phyloP scores from a whole-genome alignment of 768 basidiomycete genomes.

The Coprinopsis strossmayeri region DNA sequence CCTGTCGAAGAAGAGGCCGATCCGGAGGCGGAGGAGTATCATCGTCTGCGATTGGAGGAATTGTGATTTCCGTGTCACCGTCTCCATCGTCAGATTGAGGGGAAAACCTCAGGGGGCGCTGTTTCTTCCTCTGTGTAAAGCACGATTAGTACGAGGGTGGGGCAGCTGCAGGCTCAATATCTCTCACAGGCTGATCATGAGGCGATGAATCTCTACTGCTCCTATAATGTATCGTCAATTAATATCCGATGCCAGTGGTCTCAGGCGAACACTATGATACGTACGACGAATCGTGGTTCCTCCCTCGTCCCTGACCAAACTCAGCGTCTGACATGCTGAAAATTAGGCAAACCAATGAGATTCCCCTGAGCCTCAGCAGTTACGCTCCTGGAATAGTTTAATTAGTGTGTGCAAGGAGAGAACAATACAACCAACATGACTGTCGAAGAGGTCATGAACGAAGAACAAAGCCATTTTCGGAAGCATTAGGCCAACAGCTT shows the following conservation, averaged over 20 bases:
- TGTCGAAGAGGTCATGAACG: no score
- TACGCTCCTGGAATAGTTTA: not conserved
- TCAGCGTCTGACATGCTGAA: not conserved
- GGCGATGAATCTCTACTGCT: constrained; percentile 57
- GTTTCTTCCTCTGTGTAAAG: constrained; percentile 30
- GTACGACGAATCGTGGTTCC: constrained; percentile 33
- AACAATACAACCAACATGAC: no score
- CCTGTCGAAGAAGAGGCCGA: constrained; percentile 50
- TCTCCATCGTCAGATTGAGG: constrained; percentile 52
- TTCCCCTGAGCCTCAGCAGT: not conserved
- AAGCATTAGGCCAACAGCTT: not conserved
- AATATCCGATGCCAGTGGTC: no score
- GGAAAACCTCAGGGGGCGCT: constrained; percentile 41
- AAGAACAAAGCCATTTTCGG: no score
- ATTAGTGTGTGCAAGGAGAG: not conserved
- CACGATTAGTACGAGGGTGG: no score
- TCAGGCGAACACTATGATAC: constrained; percentile 12
- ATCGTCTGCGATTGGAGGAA: constrained; percentile 33
- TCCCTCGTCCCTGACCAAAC: constrained; percentile 22
- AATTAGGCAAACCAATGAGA: no score
- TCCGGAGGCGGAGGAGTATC: constrained; percentile 42
- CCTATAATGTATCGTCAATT: constrained; percentile 22
- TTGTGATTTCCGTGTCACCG: constrained; percentile 25
- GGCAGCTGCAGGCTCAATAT: no score
- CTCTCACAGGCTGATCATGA: constrained; percentile 35